Base-by-base conservation (phyloP, 2,329 filamentous ascomycete species). In the Lasiodiplodia sp. region DNA sequence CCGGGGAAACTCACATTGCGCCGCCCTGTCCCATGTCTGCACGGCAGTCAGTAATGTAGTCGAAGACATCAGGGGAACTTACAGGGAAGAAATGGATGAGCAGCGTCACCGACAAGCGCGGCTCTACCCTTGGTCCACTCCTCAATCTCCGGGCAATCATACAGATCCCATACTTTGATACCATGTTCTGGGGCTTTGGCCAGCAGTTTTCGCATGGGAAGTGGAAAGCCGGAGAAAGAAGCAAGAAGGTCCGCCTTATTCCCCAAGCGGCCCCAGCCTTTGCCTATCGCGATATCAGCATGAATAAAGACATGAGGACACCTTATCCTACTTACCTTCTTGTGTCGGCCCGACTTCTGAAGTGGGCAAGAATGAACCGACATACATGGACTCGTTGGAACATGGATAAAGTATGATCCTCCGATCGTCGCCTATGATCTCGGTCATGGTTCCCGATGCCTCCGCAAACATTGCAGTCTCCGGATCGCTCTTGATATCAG, bases 1-100 rank as follows among this genome's bases (percentile, higher is more conserved):
- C 1, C 3, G 11, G 16, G 14, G 10, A 8, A 21, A 12, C 55
- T 40, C 18, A 57, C 55, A 87, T 82, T 0, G 80, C 88, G 10
- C 85, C 90, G 2, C 89, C 89, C 74, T 90, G 88, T 0, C 85
- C 88, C 76, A 88, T 87, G 70, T 88, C 78, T 78, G 34, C 25
- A 7, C 23, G 58, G 34, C 66, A 25, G 44, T 55, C n/a, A 34
- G 44, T 2, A 12, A 23, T 55, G 23, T 25, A 34, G 31, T 21
- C 11, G 18, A 31, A 18, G 31, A 55, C 8, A 5, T 31, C 25
- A n/a, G 5, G 16, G 18, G 16, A 12, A 76, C 82, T 77, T 75
- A 85, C 83, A 85, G n/a, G 89, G 90, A 0, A 89, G 79, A 72
- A 92, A 91, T 0, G 90, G 89, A 75, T 92, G 90, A 0, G 88